Base-by-base conservation (phyloP, 2,329 filamentous ascomycete genomes). In the Trichophyton equinum region DNA sequence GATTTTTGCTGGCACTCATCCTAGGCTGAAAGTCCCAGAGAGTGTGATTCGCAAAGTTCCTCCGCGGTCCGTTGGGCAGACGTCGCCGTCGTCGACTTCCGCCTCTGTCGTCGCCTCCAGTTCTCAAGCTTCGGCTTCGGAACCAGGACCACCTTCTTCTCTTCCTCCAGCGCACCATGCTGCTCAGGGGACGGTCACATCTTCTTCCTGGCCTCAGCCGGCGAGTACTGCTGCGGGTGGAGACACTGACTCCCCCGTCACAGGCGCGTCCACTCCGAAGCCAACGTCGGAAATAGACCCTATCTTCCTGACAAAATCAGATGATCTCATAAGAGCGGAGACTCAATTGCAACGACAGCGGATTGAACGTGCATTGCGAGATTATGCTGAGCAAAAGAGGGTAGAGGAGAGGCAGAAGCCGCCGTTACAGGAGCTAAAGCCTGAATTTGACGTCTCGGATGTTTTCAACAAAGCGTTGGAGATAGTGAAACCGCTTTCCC, bases 281-380 rank as follows among this genome's bases (percentile, higher is more conserved):
- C 74, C 80, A 66, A 82, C 80, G 65, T 83, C 85, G 63, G 85
- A 86, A 73, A 88, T 94, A 75, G 84, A 95, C 72, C 89, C 90
- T 57, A 85, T 95, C 63, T 80, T 95, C 67, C 80, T 95, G 73
- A 86, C 89, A 70, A 96, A 96, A 74, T 91, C 91, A 67, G 87
- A 90, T 70, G 85, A 89, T 70, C 79, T 95, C 66, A 84, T 94
- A 70, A 87, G 85, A 75, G 89, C 90, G 69, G 90, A 95, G 75
- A 78, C 89, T 63, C 84, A 87, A 71, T 75, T 92, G 64, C 89
- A 90, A 74, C 85, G 92, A 64, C 85, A 91, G 74, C 84, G 87
- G 65, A 78, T 96, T 68, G 94, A 97, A 74, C 84, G 85, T 65
- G 77, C 80, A 40, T 74, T 97, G 67, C 85, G 83, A 72, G 87